Evolutionary conservation across 352 stramenopile species (phyloP).

Genomic region (Phytophthora europaea): DNA sequence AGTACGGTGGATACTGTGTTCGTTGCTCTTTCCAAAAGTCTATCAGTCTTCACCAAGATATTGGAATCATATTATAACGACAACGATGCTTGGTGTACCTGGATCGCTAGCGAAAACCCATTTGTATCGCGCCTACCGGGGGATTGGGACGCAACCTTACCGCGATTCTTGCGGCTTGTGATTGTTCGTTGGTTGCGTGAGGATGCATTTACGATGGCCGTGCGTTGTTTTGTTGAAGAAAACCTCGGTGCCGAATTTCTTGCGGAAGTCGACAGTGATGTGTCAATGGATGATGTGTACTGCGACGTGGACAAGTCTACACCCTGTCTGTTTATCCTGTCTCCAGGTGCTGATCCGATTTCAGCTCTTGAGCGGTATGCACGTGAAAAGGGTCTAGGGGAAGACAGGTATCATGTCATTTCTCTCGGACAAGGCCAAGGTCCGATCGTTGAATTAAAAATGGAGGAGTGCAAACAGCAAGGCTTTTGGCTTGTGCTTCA

Average conservation of each 20-base stretch:
- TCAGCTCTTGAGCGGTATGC: slow-evolving; percentile 62
- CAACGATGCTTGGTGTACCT: slow-evolving; percentile 47
- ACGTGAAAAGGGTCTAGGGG: slow-evolving; percentile 43
- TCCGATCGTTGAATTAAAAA: slow-evolving; percentile 64
- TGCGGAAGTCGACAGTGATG: slow-evolving; percentile 9
- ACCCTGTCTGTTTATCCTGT: slow-evolving; percentile 83
- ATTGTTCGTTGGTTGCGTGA: slow-evolving; percentile 71
- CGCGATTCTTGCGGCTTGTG: slow-evolving; percentile 61
- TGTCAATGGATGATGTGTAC: slow-evolving; percentile 60
- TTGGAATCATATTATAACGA: slow-evolving; percentile 60
- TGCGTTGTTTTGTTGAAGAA: slow-evolving; percentile 53
- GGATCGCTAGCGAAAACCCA: slow-evolving; percentile 50
- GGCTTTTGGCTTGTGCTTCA: slow-evolving; percentile 81
- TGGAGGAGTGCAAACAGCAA: slow-evolving; percentile 56
- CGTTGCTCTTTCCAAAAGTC: slow-evolving; percentile 34
- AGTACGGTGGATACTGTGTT: slow-evolving; percentile 31
- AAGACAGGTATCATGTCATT: slow-evolving; percentile 61
- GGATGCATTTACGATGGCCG: slow-evolving; percentile 51
- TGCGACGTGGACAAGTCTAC: slow-evolving; percentile 69
- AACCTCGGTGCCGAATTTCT: slow-evolving; percentile 44
- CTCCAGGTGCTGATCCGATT: slow-evolving; percentile 72
- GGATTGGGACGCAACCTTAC: slow-evolving; percentile 41
- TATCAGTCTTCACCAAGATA: slow-evolving; percentile 37
- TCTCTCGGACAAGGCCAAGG: slow-evolving; percentile 86
- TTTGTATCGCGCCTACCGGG: slow-evolving; percentile 48